Evolutionary conservation across 2,329 filamentous ascomycete species (phyloP).

Genomic region (Aspergillus felis): DNA sequence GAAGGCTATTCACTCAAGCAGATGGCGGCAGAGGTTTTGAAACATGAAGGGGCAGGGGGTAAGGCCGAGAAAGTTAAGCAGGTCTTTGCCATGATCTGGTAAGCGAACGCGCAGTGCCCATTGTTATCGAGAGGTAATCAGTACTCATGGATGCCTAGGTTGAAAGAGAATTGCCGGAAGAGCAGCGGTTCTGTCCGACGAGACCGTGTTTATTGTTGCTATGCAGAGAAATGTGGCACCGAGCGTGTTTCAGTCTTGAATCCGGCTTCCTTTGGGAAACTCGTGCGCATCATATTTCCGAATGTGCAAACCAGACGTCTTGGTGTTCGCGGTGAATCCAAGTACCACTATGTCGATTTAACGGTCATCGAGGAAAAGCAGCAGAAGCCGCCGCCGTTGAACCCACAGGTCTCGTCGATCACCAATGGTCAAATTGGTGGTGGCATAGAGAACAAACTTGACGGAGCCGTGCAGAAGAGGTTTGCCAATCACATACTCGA

Average conservation of each 20-base stretch:
- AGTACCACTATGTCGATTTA: conserved; percentile 78
- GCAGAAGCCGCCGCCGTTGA: conserved; percentile 27
- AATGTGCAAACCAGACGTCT: conserved; percentile 88
- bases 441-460: conserved; percentile 19
- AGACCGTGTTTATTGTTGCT: conserved; percentile 91
- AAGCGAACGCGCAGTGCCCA: conserved; percentile 17
- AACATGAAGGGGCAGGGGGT: conserved; percentile 47
- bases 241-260: conserved; percentile 94
- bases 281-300: conserved; percentile 93
- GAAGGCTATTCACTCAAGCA: conserved; percentile 44
- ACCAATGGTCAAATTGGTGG: conserved; percentile 13
- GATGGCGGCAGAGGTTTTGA: conserved; percentile 47
- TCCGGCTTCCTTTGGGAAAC: conserved; percentile 94
- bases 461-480: conserved; percentile 29
- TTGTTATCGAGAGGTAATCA: neutral
- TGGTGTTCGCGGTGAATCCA: conserved; percentile 92
- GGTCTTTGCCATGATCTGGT: conserved; percentile 52
- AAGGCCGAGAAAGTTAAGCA: conserved; percentile 51
- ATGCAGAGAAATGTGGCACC: conserved; percentile 86
- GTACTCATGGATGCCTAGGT: conserved; percentile 29
- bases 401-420: conserved; percentile 22
- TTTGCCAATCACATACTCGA: conserved; percentile 13
- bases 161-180: conserved; percentile 46
- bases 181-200: conserved; percentile 70
- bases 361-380: conserved; percentile 45